Base-by-base conservation (phyloP, 164 flowering plant species). In the Chimonanthus praecox region DNA sequence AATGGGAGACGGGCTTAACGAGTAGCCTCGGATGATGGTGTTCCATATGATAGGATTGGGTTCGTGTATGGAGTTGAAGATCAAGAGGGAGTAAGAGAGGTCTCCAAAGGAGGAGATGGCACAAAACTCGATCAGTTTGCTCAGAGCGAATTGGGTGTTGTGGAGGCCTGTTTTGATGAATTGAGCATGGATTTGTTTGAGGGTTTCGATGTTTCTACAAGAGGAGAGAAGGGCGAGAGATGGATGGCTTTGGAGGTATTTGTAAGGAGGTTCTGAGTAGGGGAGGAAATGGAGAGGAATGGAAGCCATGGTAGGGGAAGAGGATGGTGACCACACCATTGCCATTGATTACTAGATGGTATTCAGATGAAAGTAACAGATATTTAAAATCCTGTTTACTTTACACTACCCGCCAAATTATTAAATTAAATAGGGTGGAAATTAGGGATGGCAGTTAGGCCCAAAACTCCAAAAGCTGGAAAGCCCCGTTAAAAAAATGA, bases 151-250 rank as follows among this genome's bases (percentile, higher is more conserved):
- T 15, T 85, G 90, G 84, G 87, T 85, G 64, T 89, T 75, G 85
- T 89, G 92, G 80, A 89, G 90, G 77, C 94, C 98, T 3, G 85
- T 82, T 74, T 88, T 91, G 86, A 93, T 80, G 85, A 88, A 71
- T 51, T 85, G 93, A 69, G 89, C 68, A 67, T 91, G 98, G 73
- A 90, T 76, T 82, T 89, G 92, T 75, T 83, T 87, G 78, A 92
- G 85, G 67, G 49, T 70, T 68, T 85, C 67, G 47, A 82, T 74
- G 83, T 33, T 77, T 74, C 69, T 84, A 92, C 95, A 90, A 62
- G 79, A 76, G 81, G 89, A 73, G 74, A 90, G 86, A 47, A 87
- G 95, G 47, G 78, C 43, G 1, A 89, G 82, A 68, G 89, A 81
- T 44, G 90, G 94, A 71, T 88, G 92, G 74, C 50, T 62, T 68